phyloP scores from a whole-genome alignment of 2,329 filamentous ascomycete genomes.

The Gnomoniopsis sp. region DNA sequence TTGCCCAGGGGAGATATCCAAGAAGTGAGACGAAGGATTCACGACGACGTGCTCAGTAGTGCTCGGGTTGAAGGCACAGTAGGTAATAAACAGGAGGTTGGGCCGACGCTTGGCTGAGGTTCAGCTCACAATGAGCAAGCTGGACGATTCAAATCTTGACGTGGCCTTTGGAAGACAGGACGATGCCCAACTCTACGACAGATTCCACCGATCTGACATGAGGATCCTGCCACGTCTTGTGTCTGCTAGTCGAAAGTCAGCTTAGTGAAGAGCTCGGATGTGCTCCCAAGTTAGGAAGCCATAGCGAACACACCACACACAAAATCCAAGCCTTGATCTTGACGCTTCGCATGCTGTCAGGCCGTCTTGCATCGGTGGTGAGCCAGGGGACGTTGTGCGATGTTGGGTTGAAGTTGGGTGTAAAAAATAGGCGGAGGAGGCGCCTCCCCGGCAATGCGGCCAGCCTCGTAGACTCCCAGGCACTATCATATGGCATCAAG shows the following conservation, averaged over 20 bases:
- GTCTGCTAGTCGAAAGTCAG: neutral
- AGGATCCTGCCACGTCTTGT: neutral
- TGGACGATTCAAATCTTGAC: neutral
- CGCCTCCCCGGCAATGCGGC: too few species aligned
- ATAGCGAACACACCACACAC: neutral
- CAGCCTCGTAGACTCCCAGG: too few species aligned
- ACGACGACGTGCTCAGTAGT: too few species aligned
- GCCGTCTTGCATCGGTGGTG: conserved; percentile 1
- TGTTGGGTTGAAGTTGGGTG: conserved; percentile 1
- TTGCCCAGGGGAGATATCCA: too few species aligned
- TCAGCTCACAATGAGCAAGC: neutral
- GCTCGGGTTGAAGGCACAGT: too few species aligned
- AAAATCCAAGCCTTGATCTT: neutral
- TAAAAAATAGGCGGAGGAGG: neutral
- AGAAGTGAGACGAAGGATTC: too few species aligned
- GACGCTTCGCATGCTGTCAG: neutral
- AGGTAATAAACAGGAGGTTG: too few species aligned
- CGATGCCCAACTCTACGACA: neutral
- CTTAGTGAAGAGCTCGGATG: neutral
- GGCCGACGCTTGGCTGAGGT: too few species aligned
- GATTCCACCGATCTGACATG: neutral
- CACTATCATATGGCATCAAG: too few species aligned
- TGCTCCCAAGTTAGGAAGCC: neutral
- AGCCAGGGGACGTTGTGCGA: neutral
- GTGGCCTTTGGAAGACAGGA: neutral